Conservation (phyloP, 2,329 filamentous ascomycete species). For the Dendryphion nanum region DNA sequence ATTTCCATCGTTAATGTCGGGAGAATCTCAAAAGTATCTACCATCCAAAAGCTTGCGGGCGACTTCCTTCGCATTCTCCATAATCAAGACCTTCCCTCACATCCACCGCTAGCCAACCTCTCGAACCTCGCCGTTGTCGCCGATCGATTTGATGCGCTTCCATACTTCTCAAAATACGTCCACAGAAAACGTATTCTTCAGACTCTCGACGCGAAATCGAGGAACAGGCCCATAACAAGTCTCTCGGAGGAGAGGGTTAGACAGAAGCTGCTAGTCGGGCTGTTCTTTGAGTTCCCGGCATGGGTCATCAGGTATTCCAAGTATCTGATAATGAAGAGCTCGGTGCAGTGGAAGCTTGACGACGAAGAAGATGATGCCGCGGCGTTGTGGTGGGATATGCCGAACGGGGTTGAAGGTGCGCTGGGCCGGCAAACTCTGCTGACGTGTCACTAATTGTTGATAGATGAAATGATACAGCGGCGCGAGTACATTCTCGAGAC, state of each 20-base stretch:
- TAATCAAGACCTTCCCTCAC: conserved; percentile 45
- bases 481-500: conserved; percentile 67
- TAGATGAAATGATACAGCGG: conserved; percentile 65
- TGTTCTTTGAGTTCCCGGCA: conserved; percentile 61
- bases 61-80: conserved; percentile 70
- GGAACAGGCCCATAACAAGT: conserved; percentile 38
- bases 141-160: conserved; percentile 69
- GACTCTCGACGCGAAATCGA: conserved; percentile 44
- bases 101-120: conserved; percentile 59
- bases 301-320: conserved; percentile 62
- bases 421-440: background rate
- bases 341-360: conserved; percentile 53
- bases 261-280: conserved; percentile 67
- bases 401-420: conserved; percentile 63
- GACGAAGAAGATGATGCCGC: conserved; percentile 38
- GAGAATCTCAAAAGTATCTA: conserved; percentile 60
- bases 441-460: background rate
- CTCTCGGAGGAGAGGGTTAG: conserved; percentile 64
- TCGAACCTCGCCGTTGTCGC: conserved; percentile 68
- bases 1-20: conserved; percentile 67
- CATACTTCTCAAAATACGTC: conserved; percentile 55
- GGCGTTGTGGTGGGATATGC: conserved; percentile 71
- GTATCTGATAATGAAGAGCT: conserved; percentile 67
- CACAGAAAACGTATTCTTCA: conserved; percentile 45
- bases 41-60: conserved; percentile 61